Percentiles rank a stretch among this genome's conserved stretches.
Conservation (phyloP, 2,329 filamentous ascomycete species). For the Camptophora hylomeconis region DNA sequence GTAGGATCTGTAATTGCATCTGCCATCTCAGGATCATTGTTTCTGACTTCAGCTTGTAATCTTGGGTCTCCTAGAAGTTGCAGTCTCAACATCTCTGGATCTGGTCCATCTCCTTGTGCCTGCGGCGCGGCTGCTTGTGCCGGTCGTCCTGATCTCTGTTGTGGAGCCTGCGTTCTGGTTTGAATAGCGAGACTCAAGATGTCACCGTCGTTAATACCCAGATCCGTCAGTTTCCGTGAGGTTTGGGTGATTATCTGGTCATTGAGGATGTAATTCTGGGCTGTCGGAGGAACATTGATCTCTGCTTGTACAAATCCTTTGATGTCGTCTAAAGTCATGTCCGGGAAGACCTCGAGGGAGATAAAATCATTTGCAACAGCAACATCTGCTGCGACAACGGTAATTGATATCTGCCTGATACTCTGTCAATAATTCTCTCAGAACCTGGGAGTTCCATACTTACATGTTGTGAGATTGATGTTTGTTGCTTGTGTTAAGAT, state of each 20-base stretch:
- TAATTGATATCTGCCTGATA: slow-evolving; percentile 82
- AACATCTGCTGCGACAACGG: slow-evolving; percentile 62
- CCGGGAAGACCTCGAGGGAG: slow-evolving; percentile 66
- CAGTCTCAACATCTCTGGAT: slow-evolving; percentile 71
- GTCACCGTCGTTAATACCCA: slow-evolving; percentile 74
- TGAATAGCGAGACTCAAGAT: slow-evolving; percentile 78
- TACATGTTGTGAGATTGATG: too few relatives aligned
- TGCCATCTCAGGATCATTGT: slow-evolving; percentile 64
- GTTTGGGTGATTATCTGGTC: slow-evolving; percentile 68
- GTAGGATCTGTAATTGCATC: slow-evolving; percentile 61
- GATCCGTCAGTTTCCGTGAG: slow-evolving; percentile 65
- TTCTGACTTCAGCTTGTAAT: slow-evolving; percentile 56
- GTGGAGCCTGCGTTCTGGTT: slow-evolving; percentile 18
- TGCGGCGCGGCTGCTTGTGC: slow-evolving; percentile 4
- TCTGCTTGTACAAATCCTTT: slow-evolving; percentile 83
- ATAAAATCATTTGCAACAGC: slow-evolving; percentile 59
- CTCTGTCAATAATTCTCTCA: too few relatives aligned
- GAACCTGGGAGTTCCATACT: too few relatives aligned
- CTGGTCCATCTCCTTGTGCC: slow-evolving; percentile 21
- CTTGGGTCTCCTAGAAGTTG: slow-evolving; percentile 69
- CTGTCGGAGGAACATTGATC: slow-evolving; percentile 54
- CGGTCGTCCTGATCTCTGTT: slow-evolving; percentile 14
- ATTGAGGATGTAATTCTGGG: slow-evolving; percentile 84
- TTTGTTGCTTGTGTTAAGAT: too few relatives aligned
- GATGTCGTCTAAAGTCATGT: slow-evolving; percentile 72